Conservation (phyloP, 192 early-diverging fungal species). For the Chytriomyces confervae region DNA sequence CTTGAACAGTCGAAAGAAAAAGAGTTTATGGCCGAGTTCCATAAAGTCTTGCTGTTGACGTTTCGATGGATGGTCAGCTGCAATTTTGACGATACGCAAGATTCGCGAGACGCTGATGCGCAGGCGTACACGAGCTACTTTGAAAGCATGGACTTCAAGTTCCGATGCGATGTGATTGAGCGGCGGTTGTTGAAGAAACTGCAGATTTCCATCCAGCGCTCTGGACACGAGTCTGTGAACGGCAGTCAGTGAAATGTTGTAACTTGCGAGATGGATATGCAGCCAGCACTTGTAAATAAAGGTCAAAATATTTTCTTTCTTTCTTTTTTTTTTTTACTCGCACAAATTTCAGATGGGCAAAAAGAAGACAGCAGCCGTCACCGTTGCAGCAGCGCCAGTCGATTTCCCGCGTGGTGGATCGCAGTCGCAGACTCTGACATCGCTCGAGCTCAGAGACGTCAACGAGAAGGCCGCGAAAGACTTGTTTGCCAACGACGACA, state of each 20-base stretch:
- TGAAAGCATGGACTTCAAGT: slow-evolving; percentile 35
- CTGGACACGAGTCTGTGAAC: too few species aligned
- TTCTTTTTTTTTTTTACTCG: slow-evolving; percentile 31
- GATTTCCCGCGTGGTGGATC: slow-evolving; percentile 90
- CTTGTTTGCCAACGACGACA: slow-evolving; percentile 45
- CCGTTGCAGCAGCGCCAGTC: neutral
- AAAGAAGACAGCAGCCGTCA: neutral
- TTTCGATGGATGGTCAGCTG: slow-evolving; percentile 19
- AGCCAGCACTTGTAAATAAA: neutral
- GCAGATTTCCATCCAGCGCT: neutral
- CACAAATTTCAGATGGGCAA: neutral
- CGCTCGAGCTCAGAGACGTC: slow-evolving; percentile 83
- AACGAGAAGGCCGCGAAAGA: slow-evolving; percentile 76
- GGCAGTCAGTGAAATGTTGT: too few species aligned
- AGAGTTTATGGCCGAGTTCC: slow-evolving; percentile 6
- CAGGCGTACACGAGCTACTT: slow-evolving; percentile 30
- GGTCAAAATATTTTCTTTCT: neutral
- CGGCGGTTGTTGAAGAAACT: slow-evolving; percentile 10
- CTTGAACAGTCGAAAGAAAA: slow-evolving; percentile 8
- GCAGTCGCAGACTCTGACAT: slow-evolving; percentile 65
- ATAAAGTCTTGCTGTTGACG: slow-evolving; percentile 10
- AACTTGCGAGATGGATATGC: too few species aligned
- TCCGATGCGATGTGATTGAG: slow-evolving; percentile 28
- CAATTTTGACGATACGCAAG: neutral
- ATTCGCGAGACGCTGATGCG: neutral